Conservation (phyloP, 768 basidiomycete genomes). For the Boletus rubroflammeus region DNA sequence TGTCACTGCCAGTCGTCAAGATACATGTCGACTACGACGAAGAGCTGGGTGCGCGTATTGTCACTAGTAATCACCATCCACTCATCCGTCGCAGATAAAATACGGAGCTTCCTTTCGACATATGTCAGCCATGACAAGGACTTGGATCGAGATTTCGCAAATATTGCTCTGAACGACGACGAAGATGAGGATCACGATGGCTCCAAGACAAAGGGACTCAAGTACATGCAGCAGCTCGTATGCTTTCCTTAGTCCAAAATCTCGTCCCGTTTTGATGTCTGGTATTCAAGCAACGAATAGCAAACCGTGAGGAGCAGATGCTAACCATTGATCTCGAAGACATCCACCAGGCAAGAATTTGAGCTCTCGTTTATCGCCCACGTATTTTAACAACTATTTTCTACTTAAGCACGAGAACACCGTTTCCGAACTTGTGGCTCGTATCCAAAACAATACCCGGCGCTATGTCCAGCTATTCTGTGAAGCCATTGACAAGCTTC, state of each 20-base stretch:
- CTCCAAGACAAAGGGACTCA: constrained; percentile 43
- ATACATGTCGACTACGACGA: constrained; percentile 63
- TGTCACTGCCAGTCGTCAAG: constrained; percentile 64
- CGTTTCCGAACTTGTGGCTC: constrained; percentile 67
- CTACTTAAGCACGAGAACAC: constrained; percentile 60
- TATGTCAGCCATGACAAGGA: constrained; percentile 67
- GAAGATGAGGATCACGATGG: constrained; percentile 34
- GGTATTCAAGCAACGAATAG: constrained; percentile 72
- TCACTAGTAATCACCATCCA: neutral
- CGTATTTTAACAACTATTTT: constrained; percentile 6
- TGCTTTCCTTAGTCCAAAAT: constrained; percentile 28
- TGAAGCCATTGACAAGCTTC: constrained; percentile 84
- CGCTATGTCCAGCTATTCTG: constrained; percentile 89
- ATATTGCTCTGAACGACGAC: constrained; percentile 62
- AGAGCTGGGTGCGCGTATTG: constrained; percentile 55
- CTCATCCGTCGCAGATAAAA: constrained; percentile 48
- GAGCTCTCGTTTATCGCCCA: constrained; percentile 1
- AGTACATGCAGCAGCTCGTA: constrained; percentile 86
- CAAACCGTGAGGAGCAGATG: constrained; percentile 91
- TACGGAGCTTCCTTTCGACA: constrained; percentile 65
- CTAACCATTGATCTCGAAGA: constrained; percentile 88
- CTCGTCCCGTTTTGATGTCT: constrained; percentile 20
- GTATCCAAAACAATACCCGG: constrained; percentile 80
- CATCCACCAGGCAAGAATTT: constrained; percentile 56
- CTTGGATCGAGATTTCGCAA: constrained; percentile 60